phyloP scores from a whole-genome alignment of 129 eudicot genomes.

The Dittrichia graveolens region DNA sequence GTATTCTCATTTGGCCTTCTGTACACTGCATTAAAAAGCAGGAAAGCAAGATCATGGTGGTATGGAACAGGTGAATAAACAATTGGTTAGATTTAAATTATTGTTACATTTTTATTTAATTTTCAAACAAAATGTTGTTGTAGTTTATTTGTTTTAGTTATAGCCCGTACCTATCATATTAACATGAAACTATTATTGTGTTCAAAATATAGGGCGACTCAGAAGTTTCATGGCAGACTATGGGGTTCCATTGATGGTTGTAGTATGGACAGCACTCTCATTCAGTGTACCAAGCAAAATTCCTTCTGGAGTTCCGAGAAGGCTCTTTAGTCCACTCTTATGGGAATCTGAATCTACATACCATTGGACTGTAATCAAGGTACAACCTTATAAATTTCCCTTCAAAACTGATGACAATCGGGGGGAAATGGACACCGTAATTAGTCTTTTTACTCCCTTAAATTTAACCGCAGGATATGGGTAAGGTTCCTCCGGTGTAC shows the following conservation, averaged over 20 bases:
- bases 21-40: constrained; percentile 53
- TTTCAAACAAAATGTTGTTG: background rate
- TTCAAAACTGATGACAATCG: background rate
- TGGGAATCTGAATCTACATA: constrained; percentile 44
- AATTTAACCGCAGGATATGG: constrained; percentile 49
- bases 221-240: constrained; percentile 55
- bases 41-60: constrained; percentile 69
- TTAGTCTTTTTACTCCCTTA: background rate
- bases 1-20: constrained; percentile 59
- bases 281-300: constrained; percentile 46
- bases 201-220: constrained; percentile 25
- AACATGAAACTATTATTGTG: constrained; percentile 6
- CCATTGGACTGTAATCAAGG: constrained; percentile 55
- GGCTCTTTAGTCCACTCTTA: constrained; percentile 52
- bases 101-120: background rate
- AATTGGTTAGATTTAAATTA: background rate
- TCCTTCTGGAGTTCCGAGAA: constrained; percentile 62
- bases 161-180: background rate
- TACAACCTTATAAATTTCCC: constrained; percentile 5
- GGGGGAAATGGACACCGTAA: too few relatives aligned
- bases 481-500: constrained; percentile 42
- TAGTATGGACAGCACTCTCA: constrained; percentile 49
- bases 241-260: constrained; percentile 61
- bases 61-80: constrained; percentile 45
- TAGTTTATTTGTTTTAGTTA: background rate